Percentiles rank a stretch among this genome's conserved stretches.
Evolutionary conservation across 495 filamentous ascomycete species (phyloP).

Genomic region (Podospora comata): DNA sequence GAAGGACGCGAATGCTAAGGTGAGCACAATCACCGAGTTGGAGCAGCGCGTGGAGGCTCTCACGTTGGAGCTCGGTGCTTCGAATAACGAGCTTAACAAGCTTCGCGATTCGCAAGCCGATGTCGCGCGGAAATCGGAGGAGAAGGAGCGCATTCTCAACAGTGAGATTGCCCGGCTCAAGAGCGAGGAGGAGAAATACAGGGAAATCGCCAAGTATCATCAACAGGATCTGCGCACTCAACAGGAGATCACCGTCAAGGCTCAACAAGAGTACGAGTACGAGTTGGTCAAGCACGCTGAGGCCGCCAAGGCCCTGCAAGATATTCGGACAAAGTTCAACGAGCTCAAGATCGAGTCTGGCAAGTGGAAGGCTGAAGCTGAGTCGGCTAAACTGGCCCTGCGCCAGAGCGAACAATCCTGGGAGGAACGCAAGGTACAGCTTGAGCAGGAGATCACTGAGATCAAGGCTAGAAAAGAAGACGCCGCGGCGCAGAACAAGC

Average conservation of each 20-base stretch:
- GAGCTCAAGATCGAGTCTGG: conserved; percentile 73
- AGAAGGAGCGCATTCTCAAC: conserved; percentile 73
- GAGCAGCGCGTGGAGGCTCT: conserved; percentile 79
- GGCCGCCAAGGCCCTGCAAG: conserved; percentile 77
- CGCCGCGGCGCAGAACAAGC: conserved; percentile 75
- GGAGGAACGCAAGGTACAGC: conserved; percentile 72
- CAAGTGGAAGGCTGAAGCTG: conserved; percentile 68
- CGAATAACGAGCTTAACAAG: conserved; percentile 73
- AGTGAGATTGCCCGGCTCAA: conserved; percentile 76
- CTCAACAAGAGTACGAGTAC: conserved; percentile 91
- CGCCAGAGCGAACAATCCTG: conserved; percentile 80
- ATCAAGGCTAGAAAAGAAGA: conserved; percentile 75
- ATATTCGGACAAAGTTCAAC: conserved; percentile 73
- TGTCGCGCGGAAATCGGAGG: conserved; percentile 64
- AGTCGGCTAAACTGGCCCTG: conserved; percentile 76
- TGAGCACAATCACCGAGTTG: conserved; percentile 70
- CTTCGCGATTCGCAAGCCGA: conserved; percentile 76
- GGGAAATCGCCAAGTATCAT: conserved; percentile 71
- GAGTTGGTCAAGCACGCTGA: conserved; percentile 94
- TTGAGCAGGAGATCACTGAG: conserved; percentile 79
- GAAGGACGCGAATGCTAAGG: conserved; percentile 64
- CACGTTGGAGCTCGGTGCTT: conserved; percentile 70
- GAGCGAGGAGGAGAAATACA: conserved; percentile 78
- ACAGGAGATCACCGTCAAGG: conserved; percentile 85
- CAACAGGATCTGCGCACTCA: conserved; percentile 90